These are phyloP conservation scores for Pouteria glomerata DNA, from an alignment of 148 eudicot genomes.

Conservation along the genomic window DNA sequence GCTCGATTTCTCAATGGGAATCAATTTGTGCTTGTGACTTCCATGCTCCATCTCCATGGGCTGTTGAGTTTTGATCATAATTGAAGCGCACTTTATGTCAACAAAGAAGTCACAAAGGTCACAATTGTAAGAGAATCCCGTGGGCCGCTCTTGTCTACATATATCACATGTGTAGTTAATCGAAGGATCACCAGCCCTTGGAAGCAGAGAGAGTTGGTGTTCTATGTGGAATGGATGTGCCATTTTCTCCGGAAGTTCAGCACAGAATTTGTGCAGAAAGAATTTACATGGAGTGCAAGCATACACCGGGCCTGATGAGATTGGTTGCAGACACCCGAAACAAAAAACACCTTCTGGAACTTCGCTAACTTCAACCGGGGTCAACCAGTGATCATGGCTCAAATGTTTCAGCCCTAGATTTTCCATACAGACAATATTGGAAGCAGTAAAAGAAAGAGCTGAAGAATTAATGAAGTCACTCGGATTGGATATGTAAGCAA, in stretches of 20 bases:
- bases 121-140: not conserved
- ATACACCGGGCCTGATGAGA: no score
- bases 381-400: not conserved
- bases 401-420: no score
- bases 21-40: no score
- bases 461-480: no score
- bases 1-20: no score
- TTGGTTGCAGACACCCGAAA: not conserved
- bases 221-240: not conserved
- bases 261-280: no score
- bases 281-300: no score
- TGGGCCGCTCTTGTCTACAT: not conserved
- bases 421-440: not conserved
- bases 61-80: not conserved
- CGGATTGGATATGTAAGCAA: not conserved
- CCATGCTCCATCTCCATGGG: not conserved
- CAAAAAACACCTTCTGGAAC: not conserved
- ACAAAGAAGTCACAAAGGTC: not conserved
- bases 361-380: not conserved
- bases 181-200: not conserved
- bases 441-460: not conserved
- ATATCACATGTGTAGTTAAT: not conserved
- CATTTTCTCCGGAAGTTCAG: no score
- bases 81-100: not conserved
- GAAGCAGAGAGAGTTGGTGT: no score